Conservation (phyloP, 768 basidiomycete genomes). For the Terana coerulea region DNA sequence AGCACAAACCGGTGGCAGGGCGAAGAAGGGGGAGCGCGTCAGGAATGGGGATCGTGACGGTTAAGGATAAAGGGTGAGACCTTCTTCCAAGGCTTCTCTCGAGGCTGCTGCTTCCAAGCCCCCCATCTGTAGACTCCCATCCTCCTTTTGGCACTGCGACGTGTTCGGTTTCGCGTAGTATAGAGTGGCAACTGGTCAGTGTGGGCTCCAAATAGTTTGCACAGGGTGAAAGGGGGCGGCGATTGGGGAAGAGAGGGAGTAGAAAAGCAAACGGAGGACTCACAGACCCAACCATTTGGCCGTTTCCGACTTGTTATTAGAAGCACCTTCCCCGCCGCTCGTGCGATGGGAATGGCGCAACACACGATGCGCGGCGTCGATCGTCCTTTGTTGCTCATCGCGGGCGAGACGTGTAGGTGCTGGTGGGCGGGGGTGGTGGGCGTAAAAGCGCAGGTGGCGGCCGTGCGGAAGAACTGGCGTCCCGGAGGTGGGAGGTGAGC, state of each 20-base stretch:
- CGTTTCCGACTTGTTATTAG: slow-evolving; percentile 83
- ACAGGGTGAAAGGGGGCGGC: not conserved
- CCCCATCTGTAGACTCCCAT: slow-evolving; percentile 79
- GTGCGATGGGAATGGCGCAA: slow-evolving; percentile 83
- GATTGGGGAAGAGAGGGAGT: slow-evolving; percentile 8
- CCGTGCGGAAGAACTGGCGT: not conserved
- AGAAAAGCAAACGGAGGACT: slow-evolving; percentile 38
- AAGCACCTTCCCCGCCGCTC: slow-evolving; percentile 71
- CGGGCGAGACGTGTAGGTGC: slow-evolving; percentile 18
- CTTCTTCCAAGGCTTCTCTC: slow-evolving; percentile 94
- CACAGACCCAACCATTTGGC: slow-evolving; percentile 81
- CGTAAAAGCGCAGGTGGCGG: slow-evolving; percentile 1
- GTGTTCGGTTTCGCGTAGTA: not conserved
- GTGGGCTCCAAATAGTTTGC: slow-evolving; percentile 3
- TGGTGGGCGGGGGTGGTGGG: slow-evolving; percentile 5
- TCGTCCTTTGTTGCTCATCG: slow-evolving; percentile 62
- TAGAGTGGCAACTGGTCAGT: slow-evolving; percentile 8
- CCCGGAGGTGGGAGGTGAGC: not conserved
- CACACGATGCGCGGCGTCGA: slow-evolving; percentile 82
- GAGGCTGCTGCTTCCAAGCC: slow-evolving; percentile 84
- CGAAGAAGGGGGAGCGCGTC: slow-evolving; percentile 20
- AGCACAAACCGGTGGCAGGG: slow-evolving; percentile 30
- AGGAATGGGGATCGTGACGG: slow-evolving; percentile 55
- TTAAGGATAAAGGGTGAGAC: slow-evolving; percentile 84
- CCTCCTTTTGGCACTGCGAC: slow-evolving; percentile 85